Base-by-base conservation (phyloP, 2,329 filamentous ascomycete genomes). In the Sarocladium kiliense region DNA sequence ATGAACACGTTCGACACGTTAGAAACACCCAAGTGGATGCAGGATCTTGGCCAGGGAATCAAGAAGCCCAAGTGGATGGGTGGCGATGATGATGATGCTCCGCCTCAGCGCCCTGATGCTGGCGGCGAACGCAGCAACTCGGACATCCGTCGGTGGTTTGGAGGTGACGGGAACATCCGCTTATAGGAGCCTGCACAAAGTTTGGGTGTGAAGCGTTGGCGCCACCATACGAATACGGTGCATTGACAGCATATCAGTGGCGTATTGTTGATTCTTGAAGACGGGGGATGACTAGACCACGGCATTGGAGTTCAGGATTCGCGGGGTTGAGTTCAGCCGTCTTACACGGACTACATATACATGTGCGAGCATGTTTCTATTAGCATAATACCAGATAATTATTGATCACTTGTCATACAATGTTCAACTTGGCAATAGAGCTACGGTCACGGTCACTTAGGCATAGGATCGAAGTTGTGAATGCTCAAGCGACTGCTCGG, bases 1-100 rank as follows among this genome's bases (percentile, higher is more conserved):
- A 89, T 86, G 71, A 99, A 99, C 65, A 97, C 94, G 0, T 84
- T 97, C 54, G 93, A 97, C 58, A 88, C 85, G 0, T 80, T 91
- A 2, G 87, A 91, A 54, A 80, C 86, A 27, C 93, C 94, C 0
- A 85, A 85, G 60, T 97, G 92, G 91, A 75, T 96, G 59, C 81
- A 85, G 62, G 87, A 89, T 25, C 76, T 90, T 26, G 81, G 84
- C 1, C 78, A 82, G 56, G 81, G 80, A 9, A 82, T 92, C 69
- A 89, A 86, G 69, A 83, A 86, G 65, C 91, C 90, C 4, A 87
- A 85, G 63, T 95, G 91, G 91, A 88, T 94, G 83, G 81, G 83
- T 18, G 81, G 80, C 23, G 79, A 82, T 54, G 34, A 41, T 19
- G 36, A 53, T 19, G 11, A 26, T 3, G 18, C n/a, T n/a, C n/a